Conservation (phyloP, 2,329 filamentous ascomycete species). For the Penicillium decumbens region DNA sequence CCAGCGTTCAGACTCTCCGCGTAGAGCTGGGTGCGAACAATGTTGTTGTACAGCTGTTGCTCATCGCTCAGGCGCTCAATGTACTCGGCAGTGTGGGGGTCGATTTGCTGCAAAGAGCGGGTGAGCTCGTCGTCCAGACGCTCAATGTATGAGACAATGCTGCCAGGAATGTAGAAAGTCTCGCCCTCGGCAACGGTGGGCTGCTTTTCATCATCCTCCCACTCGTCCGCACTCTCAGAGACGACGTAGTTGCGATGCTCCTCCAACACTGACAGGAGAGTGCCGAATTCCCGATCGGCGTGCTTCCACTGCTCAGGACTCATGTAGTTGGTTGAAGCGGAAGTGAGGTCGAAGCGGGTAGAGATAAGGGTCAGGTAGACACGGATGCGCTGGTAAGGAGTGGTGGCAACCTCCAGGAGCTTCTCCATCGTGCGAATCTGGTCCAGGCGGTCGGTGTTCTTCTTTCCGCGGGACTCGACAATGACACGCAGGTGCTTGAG, state of each 20-base stretch:
- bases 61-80: slow-evolving; percentile 93
- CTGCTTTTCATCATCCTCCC: slow-evolving; percentile 97
- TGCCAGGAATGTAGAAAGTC: slow-evolving; percentile 86
- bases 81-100: slow-evolving; percentile 97
- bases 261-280: slow-evolving; percentile 74
- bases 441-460: slow-evolving; percentile 92
- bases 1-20: slow-evolving; percentile 74
- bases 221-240: slow-evolving; percentile 88
- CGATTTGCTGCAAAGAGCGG: slow-evolving; percentile 93
- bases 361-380: slow-evolving; percentile 88
- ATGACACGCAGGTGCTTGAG: slow-evolving; percentile 93
- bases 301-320: slow-evolving; percentile 94
- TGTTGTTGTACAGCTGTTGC: slow-evolving; percentile 81
- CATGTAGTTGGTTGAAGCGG: slow-evolving; percentile 71
- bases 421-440: slow-evolving; percentile 98
- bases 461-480: slow-evolving; percentile 93
- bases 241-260: slow-evolving; percentile 76
- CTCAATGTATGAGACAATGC: slow-evolving; percentile 90
- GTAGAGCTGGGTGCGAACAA: slow-evolving; percentile 84
- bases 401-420: slow-evolving; percentile 79
- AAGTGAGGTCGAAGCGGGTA: slow-evolving; percentile 87
- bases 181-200: slow-evolving; percentile 69
- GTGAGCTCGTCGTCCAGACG: slow-evolving; percentile 95
- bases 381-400: slow-evolving; percentile 89
- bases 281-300: slow-evolving; percentile 78